Percentiles rank a stretch among this genome's conserved stretches.
Conservation (phyloP, 73 alveolate genomes). For the Paramecium caudatum region DNA sequence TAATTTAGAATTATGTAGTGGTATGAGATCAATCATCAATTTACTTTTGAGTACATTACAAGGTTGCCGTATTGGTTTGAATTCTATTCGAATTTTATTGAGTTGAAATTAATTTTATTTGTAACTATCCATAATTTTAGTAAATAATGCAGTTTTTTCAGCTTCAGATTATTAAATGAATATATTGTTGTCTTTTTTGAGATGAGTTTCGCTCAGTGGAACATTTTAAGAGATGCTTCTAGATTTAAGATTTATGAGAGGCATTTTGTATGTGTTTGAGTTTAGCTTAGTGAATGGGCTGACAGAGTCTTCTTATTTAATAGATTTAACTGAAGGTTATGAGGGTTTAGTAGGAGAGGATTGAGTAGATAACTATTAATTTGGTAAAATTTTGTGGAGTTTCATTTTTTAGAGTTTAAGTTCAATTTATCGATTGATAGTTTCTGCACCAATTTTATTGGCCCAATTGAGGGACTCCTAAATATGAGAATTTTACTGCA, state of each 20-base stretch:
- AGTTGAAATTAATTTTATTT: slow-evolving; percentile 20
- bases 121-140: slow-evolving; percentile 5
- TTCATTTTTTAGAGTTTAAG: not conserved
- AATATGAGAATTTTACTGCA: slow-evolving; percentile 1
- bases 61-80: not conserved
- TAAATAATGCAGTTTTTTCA: slow-evolving; percentile 8
- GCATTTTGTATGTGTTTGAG: not conserved
- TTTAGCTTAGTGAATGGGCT: not conserved
- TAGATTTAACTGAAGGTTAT: slow-evolving; percentile 5
- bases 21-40: slow-evolving; percentile 37
- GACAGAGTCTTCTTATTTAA: not conserved
- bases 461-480: slow-evolving; percentile 50
- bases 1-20: slow-evolving; percentile 19
- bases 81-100: slow-evolving; percentile 14
- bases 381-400: not conserved
- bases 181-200: not conserved
- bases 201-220: slow-evolving; percentile 42
- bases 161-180: slow-evolving; percentile 22
- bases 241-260: not conserved
- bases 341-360: slow-evolving; percentile 43
- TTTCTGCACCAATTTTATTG: not conserved
- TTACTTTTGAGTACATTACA: slow-evolving; percentile 4
- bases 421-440: not conserved
- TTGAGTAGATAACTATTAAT: slow-evolving; percentile 7
- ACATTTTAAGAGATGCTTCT: slow-evolving; percentile 21